Base-by-base conservation (phyloP, 2,329 filamentous ascomycete species). In the Stenocarpella maydis region DNA sequence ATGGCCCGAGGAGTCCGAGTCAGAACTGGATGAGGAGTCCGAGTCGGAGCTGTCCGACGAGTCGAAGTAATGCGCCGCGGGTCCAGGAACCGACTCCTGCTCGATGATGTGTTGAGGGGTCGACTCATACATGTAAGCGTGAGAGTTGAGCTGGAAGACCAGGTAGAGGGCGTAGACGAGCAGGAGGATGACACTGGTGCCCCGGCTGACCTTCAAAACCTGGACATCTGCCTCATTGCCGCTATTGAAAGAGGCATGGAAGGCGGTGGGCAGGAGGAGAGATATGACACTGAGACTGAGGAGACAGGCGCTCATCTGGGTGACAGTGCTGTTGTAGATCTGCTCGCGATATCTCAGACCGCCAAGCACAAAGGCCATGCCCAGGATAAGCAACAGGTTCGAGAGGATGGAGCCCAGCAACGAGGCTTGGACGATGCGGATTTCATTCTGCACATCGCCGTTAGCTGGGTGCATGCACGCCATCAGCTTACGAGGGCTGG, bases 401-500 rank as follows among this genome's bases (percentile, higher is more conserved):
- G 92, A 90, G n/a, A 94, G 82, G 68, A 94, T 92, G 1, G 91
- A 94, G 24, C 92, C 92, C 19, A 94, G 83, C 49, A 94, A 83
- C 0, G 92, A 93, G 8, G 92, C 91, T 77, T 94, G 91, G 21
- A 94, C 92, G 70, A 94, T 91, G 34, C 88, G 85, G 60, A 94
- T 91, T 76, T 94, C 90, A 76, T 92, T 84, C 78, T 70, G 21
- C 2, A 41, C 1, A 10, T 9, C 1, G 4, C 15, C 17, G 15
- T 70, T 43, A 70, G 64, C 31, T 19, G 8, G 2, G 15, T 26
- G 15, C 19, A 31, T 4, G n/a, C 31, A 41, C 3, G 7, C 43
- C 8, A n/a, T 1, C 26, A 45, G 21, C 2, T 6, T 2, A 10
- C 3, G 15, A 31, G 8, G 19, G n/a, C 6, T 9, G 12, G 45